Percentiles rank a stretch among this genome's conserved stretches.
Evolutionary conservation across 2,329 filamentous ascomycete species (phyloP).

Genomic region (Plenodomus tracheiphilus): DNA sequence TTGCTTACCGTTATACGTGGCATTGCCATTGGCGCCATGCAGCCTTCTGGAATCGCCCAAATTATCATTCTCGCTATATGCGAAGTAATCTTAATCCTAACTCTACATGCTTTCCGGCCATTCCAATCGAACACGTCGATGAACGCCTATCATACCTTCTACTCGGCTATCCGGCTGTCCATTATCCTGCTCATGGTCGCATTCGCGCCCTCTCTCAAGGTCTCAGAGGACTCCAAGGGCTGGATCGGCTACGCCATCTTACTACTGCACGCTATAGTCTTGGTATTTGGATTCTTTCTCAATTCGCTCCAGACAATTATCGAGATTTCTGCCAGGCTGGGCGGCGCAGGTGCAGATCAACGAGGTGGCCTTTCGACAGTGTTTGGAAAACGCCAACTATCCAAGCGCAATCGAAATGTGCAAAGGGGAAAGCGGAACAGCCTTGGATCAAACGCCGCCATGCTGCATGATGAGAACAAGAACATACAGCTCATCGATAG

Average conservation of each 20-base stretch:
- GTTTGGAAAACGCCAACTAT: conserved; percentile 88
- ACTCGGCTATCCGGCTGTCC: conserved; percentile 75
- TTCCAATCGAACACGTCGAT: conserved; percentile 92
- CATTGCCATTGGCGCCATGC: conserved; percentile 88
- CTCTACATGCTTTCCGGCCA: conserved; percentile 84
- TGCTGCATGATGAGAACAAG: conserved; percentile 71
- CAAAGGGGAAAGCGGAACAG: conserved; percentile 72
- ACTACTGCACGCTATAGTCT: conserved; percentile 78
- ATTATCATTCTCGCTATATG: conserved; percentile 90
- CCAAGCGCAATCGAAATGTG: conserved; percentile 71
- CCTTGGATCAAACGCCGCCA: conserved; percentile 79
- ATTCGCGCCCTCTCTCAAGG: conserved; percentile 81
- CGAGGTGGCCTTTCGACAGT: conserved; percentile 82
- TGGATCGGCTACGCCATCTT: conserved; percentile 96
- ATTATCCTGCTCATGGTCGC: conserved; percentile 60
- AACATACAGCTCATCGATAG: conserved; percentile 61
- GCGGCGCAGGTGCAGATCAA: conserved; percentile 77
- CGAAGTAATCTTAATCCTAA: conserved; percentile 87
- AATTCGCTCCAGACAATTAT: conserved; percentile 89
- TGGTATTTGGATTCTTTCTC: conserved; percentile 90
- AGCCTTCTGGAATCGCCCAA: conserved; percentile 90
- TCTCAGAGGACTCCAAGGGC: conserved; percentile 78
- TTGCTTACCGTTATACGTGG: conserved; percentile 83
- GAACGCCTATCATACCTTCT: conserved; percentile 92
- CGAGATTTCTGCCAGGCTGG: conserved; percentile 80